A percentile compares a stretch with the other conserved stretches of the same genome.
Evolutionary conservation across 768 basidiomycete genomes (phyloP).

Genomic region (Strobilomyces confusus): DNA sequence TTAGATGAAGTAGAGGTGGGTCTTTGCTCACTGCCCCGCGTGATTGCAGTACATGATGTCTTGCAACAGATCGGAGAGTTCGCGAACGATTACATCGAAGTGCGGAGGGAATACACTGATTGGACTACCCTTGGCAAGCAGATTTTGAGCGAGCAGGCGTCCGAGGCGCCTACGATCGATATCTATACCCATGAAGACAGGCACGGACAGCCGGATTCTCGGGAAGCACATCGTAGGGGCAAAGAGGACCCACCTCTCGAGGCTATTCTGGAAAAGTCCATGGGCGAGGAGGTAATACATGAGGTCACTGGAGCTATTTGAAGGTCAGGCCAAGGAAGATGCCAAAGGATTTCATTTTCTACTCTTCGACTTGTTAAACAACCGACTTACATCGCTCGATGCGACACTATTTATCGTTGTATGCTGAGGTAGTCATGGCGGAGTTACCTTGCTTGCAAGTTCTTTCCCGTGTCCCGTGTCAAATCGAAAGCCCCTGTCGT

Average conservation of each 20-base stretch:
- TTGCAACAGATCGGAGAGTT: constrained; percentile 58
- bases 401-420: neutral
- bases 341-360: neutral
- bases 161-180: constrained; percentile 9
- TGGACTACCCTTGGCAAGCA: constrained; percentile 35
- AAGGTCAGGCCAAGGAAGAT: neutral
- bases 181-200: constrained; percentile 32
- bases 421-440: neutral
- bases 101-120: constrained; percentile 61
- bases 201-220: constrained; percentile 35
- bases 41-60: neutral
- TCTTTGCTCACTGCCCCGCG: neutral
- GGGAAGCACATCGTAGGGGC: neutral
- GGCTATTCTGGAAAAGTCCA: constrained; percentile 14
- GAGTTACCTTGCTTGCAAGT: too few species aligned
- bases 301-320: neutral
- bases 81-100: constrained; percentile 65
- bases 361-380: neutral
- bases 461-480: too few species aligned
- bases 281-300: neutral
- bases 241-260: constrained; percentile 17
- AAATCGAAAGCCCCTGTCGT: too few species aligned
- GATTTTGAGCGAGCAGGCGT: constrained; percentile 5
- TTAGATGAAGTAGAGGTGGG: constrained; percentile 72
- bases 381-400: neutral